phyloP scores from a whole-genome alignment of 1,139 yeast species.

The Taphrina deformans region DNA sequence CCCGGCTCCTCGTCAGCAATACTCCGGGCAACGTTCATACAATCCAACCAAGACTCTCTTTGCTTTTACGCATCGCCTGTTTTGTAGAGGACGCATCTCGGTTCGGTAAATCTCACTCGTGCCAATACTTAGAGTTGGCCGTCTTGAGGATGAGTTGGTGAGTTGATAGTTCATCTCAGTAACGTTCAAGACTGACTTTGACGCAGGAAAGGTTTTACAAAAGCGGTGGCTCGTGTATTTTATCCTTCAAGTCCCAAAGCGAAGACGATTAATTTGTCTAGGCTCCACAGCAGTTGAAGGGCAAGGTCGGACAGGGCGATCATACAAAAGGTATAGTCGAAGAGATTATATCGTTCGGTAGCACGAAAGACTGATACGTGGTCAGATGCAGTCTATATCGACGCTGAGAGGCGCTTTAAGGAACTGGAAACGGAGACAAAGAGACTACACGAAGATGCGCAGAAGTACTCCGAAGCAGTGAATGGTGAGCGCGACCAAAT shows the following conservation, averaged over 20 bases:
- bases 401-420: conserved; percentile 93
- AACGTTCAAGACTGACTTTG: background rate
- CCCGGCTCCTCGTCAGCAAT: background rate
- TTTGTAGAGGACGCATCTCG: background rate
- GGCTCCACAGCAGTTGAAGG: conserved; percentile 68
- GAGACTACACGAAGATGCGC: conserved; percentile 84
- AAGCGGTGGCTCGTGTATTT: conserved; percentile 17
- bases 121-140: too few species aligned
- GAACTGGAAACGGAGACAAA: conserved; percentile 88
- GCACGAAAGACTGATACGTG: conserved; percentile 50
- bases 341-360: conserved; percentile 52
- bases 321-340: conserved; percentile 26
- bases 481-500: conserved; percentile 56
- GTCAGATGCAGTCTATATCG: conserved; percentile 79
- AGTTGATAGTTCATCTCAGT: background rate
- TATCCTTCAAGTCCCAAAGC: background rate
- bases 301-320: conserved; percentile 62
- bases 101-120: too few species aligned
- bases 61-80: too few species aligned
- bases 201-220: conserved; percentile 11
- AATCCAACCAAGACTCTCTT: too few species aligned
- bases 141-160: background rate
- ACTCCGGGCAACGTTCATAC: background rate
- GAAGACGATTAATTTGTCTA: background rate
- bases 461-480: conserved; percentile 83